Evolutionary conservation across 2,329 filamentous ascomycete genomes (phyloP).

Genomic region (Zalaria sp.): DNA sequence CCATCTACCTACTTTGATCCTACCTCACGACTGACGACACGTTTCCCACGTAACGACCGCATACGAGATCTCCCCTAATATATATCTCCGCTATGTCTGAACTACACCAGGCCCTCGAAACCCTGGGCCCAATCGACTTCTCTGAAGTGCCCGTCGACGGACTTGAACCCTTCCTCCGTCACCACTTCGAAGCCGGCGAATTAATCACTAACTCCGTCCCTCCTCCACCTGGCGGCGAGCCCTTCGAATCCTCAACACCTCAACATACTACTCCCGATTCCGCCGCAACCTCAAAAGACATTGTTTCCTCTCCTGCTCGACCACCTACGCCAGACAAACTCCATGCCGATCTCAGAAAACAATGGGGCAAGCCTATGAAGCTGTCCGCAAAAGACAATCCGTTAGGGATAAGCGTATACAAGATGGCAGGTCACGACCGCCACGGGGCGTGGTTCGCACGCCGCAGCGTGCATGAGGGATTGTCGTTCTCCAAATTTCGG

Average conservation of each 20-base stretch:
- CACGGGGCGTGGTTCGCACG: constrained; percentile 84
- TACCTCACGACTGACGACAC: too few relatives aligned
- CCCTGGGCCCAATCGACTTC: constrained; percentile 29
- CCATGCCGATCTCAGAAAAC: constrained; percentile 52
- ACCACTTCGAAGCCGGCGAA: constrained; percentile 43
- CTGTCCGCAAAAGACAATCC: constrained; percentile 60
- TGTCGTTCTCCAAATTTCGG: constrained; percentile 67
- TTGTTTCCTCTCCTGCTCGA: constrained; percentile 38
- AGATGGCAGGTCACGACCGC: constrained; percentile 63
- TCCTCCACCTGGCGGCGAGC: constrained; percentile 32
- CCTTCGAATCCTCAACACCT: constrained; percentile 33
- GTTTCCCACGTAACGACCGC: too few relatives aligned
- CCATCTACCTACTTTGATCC: too few relatives aligned
- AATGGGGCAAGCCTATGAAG: constrained; percentile 78
- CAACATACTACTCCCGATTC: constrained; percentile 43
- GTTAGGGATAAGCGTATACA: constrained; percentile 63
- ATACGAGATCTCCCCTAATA: background rate
- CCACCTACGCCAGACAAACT: constrained; percentile 34
- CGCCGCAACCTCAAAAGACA: constrained; percentile 34
- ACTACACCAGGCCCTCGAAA: constrained; percentile 31
- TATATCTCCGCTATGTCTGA: constrained; percentile 19
- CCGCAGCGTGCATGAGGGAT: constrained; percentile 64
- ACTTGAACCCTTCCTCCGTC: constrained; percentile 24
- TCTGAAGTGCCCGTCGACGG: constrained; percentile 28
- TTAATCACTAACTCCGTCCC: constrained; percentile 67